Conservation (phyloP, 345 rosid genomes). For the Gossypium thurberi region DNA sequence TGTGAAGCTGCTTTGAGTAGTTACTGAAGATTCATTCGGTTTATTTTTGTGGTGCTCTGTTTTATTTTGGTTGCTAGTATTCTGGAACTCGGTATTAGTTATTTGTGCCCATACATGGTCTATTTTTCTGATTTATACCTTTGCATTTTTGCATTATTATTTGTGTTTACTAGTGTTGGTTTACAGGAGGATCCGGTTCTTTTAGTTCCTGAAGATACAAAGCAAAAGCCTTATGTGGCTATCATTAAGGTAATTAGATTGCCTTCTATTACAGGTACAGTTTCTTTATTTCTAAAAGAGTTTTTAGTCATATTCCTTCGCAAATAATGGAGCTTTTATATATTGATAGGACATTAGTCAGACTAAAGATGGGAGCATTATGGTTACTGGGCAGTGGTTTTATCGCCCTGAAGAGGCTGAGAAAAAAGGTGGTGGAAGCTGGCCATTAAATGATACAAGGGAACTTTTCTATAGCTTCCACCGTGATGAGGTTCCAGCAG, state of each 20-base stretch:
- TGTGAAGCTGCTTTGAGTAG: not conserved
- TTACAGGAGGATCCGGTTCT: constrained; percentile 94
- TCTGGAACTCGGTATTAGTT: not conserved
- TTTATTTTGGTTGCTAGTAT: not conserved
- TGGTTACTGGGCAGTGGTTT: constrained; percentile 97
- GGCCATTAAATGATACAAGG: constrained; percentile 79
- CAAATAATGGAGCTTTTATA: constrained; percentile 11
- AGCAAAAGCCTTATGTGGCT: constrained; percentile 92
- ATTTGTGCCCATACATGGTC: not conserved
- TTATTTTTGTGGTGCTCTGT: not conserved
- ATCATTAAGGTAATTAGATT: constrained; percentile 71
- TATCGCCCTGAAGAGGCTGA: constrained; percentile 99
- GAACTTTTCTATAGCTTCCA: constrained; percentile 95
- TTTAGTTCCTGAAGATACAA: constrained; percentile 70
- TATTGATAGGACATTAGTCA: constrained; percentile 66
- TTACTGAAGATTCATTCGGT: not conserved
- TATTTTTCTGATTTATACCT: not conserved
- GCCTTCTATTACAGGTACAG: not conserved
- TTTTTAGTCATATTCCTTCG: not conserved
- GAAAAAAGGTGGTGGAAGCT: constrained; percentile 85
- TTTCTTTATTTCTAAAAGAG: not conserved
- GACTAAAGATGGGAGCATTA: constrained; percentile 48
- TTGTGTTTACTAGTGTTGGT: constrained; percentile 7
- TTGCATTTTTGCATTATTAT: not conserved
- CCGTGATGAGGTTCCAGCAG: constrained; percentile 92